These are phyloP conservation scores for Apophysomyces elegans DNA, from an alignment of 371 early-diverging fungal genomes.

Conservation along the genomic window DNA sequence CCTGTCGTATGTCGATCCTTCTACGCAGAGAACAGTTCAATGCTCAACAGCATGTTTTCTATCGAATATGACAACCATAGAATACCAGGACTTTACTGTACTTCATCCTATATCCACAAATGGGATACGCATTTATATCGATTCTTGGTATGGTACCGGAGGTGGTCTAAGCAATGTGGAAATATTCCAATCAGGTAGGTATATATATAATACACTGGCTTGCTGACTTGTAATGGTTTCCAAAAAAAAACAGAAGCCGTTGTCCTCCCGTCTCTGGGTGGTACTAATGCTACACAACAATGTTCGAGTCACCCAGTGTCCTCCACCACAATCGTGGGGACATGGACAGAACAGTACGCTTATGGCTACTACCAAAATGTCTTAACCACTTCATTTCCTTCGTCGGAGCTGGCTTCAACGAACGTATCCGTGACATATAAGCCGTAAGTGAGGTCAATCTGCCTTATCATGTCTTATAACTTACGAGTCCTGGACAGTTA, in stretches of 20 bases:
- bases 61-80: constrained; percentile 32
- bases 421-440: constrained; percentile 53
- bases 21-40: constrained; percentile 33
- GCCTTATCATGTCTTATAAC: too few relatives aligned
- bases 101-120: constrained; percentile 22
- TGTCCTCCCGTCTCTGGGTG: not conserved
- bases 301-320: not conserved
- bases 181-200: constrained; percentile 67
- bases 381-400: constrained; percentile 36
- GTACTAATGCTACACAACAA: not conserved
- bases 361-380: constrained; percentile 49
- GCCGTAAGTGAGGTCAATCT: constrained; percentile 38
- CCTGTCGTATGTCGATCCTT: constrained; percentile 63
- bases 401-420: constrained; percentile 33
- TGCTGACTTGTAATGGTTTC: not conserved
- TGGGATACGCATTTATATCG: constrained; percentile 50
- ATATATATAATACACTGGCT: not conserved
- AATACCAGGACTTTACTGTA: constrained; percentile 57
- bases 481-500: constrained; percentile 24
- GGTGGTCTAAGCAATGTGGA: constrained; percentile 74
- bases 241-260: not conserved
- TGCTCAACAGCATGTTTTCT: constrained; percentile 63
- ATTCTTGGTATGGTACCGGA: constrained; percentile 77
- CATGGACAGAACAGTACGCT: constrained; percentile 37
- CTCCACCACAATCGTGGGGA: constrained; percentile 31